Evolutionary conservation across 768 basidiomycete species (phyloP).

Genomic region (Leccinum fibrillosum): DNA sequence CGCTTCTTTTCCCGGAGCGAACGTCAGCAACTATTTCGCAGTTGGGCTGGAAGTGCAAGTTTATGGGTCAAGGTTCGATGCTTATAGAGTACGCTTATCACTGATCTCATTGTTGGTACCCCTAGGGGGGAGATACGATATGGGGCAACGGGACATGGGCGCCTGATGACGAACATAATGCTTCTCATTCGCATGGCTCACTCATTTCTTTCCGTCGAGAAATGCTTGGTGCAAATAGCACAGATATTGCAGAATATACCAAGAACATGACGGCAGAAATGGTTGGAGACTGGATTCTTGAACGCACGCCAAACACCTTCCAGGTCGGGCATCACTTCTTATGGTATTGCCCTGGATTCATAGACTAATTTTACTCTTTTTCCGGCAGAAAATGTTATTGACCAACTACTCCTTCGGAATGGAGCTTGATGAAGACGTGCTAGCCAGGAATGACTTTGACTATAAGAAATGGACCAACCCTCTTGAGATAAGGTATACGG

Average conservation of each 20-base stretch:
- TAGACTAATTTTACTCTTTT: background rate
- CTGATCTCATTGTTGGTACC: background rate
- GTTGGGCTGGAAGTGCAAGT: constrained; percentile 93
- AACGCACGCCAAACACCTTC: constrained; percentile 79
- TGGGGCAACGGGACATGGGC: constrained; percentile 80
- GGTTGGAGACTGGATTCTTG: constrained; percentile 74
- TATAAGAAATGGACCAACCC: constrained; percentile 92
- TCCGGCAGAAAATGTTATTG: constrained; percentile 62
- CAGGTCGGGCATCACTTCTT: constrained; percentile 46
- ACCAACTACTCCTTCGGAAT: constrained; percentile 89
- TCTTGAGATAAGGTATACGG: constrained; percentile 63
- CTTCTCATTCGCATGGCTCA: constrained; percentile 68
- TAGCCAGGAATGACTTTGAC: constrained; percentile 68
- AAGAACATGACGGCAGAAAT: constrained; percentile 77
- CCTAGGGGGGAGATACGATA: constrained; percentile 73
- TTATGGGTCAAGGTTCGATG: constrained; percentile 90
- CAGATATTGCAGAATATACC: constrained; percentile 15
- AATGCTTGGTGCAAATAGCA: constrained; percentile 1
- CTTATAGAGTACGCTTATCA: background rate
- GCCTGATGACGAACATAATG: constrained; percentile 67
- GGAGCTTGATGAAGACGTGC: constrained; percentile 64
- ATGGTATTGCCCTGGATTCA: background rate
- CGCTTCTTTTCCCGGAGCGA: constrained; percentile 90
- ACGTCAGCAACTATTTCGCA: constrained; percentile 83
- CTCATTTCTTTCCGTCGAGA: constrained; percentile 73